Base-by-base conservation (phyloP, 345 rosid genomes). In the Sapria himalayana region DNA sequence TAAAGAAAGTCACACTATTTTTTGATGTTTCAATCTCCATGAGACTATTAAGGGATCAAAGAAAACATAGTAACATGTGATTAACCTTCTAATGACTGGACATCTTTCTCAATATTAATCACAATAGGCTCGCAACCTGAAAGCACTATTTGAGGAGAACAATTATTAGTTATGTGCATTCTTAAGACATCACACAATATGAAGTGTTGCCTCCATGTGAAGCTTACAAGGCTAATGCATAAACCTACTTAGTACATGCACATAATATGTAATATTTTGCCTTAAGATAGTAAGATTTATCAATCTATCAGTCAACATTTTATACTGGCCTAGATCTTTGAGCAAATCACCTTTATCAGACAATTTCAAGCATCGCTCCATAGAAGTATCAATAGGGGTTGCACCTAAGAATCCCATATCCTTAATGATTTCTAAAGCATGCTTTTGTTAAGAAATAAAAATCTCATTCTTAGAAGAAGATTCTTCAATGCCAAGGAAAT, bases 271-370 rank as follows among this genome's bases (percentile, higher is more conserved):
- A 3, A 47, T 47, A 24, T 47, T 13, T 10, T 22, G 51, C 8
- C 51, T 47, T 29, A 17, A 43, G 13, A 43, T 3, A 8, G 37
- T 29, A 15, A 29, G 24, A 11, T 29, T 27, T 1, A 43, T 43
- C 19, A 43, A 6, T 19, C 37, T 7, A 0, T 25, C 25, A 12
- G 32, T 21, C 4, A 44, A 4, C 19, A 41, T 3, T 12, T 25
- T 47, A 24, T 36, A 47, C 1, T 2, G 8, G 8, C 32, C 8
- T 4, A 1, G 34, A 6, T 47, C 51, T 15, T 47, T 36, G 7
- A 47, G 16, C 3, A 24, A 15, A 3, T 47, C 43, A 16, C 33
- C n/a, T 4, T 34, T 47, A 7, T 47, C 34, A 0, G 19, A 34
- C 12, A 22, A 25, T 17, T 36, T 47, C n/a, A 36, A 23, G 10